phyloP scores from a whole-genome alignment of 169 alveolate genomes.

The Plasmodium cynomolgi region DNA sequence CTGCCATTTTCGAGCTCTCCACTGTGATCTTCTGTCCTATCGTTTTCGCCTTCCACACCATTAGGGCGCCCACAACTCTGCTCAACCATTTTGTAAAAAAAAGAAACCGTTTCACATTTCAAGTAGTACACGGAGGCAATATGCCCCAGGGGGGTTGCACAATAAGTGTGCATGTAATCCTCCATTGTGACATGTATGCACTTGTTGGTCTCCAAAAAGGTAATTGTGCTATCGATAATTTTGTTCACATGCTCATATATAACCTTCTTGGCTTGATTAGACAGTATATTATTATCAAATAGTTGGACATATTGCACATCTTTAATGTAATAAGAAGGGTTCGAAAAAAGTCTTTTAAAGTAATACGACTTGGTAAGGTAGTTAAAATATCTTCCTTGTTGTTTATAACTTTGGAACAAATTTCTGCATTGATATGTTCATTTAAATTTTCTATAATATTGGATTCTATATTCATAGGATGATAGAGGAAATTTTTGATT shows the following conservation, averaged over 20 bases:
- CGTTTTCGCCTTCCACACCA: slow-evolving; percentile 23
- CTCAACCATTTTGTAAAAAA: slow-evolving; percentile 18
- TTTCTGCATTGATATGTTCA: slow-evolving; percentile 98
- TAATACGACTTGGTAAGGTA: slow-evolving; percentile 90
- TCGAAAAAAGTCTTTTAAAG: slow-evolving; percentile 82
- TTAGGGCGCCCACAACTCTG: not conserved
- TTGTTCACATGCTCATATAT: slow-evolving; percentile 45
- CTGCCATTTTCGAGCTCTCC: not conserved
- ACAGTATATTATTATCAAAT: slow-evolving; percentile 59
- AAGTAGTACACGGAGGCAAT: slow-evolving; percentile 35
- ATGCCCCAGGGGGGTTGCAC: slow-evolving; percentile 34
- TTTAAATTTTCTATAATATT: slow-evolving; percentile 90
- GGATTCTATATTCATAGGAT: slow-evolving; percentile 99
- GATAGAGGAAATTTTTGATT: slow-evolving; percentile 97
- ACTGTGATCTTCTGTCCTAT: slow-evolving; percentile 77
- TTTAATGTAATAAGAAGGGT: slow-evolving; percentile 84
- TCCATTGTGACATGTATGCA: slow-evolving; percentile 37
- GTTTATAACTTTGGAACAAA: slow-evolving; percentile 94
- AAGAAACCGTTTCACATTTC: slow-evolving; percentile 45
- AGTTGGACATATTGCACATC: slow-evolving; percentile 67
- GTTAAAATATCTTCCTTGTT: slow-evolving; percentile 85
- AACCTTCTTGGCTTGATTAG: slow-evolving; percentile 19
- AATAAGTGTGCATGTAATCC: slow-evolving; percentile 14
- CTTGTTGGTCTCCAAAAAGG: slow-evolving; percentile 21
- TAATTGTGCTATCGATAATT: slow-evolving; percentile 39